Conservation (phyloP, 2,329 filamentous ascomycete species). For the Sphaerulina vaccinii region DNA sequence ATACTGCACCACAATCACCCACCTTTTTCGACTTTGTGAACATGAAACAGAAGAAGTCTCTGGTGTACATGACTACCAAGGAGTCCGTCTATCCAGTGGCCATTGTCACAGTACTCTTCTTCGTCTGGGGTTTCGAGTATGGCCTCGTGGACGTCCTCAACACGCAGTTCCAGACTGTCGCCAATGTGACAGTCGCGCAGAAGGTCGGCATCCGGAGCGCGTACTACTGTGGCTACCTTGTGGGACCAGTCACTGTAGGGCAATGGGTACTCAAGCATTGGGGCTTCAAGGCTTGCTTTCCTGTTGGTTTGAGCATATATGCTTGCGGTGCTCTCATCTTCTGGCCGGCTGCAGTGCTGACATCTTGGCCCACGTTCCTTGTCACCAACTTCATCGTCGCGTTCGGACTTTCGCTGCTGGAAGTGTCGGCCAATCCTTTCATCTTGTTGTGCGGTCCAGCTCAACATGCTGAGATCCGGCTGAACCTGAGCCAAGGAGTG, state of each 20-base stretch:
- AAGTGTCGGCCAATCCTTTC: slow-evolving; percentile 62
- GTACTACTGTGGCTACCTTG: slow-evolving; percentile 70
- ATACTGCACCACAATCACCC: slow-evolving; percentile 39
- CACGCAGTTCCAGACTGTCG: slow-evolving; percentile 62
- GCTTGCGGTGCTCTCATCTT: slow-evolving; percentile 62
- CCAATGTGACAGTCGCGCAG: slow-evolving; percentile 60
- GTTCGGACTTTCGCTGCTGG: slow-evolving; percentile 58
- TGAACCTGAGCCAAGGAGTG: slow-evolving; percentile 61
- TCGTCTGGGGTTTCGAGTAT: slow-evolving; percentile 89
- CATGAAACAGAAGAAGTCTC: slow-evolving; percentile 66
- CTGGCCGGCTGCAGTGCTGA: slow-evolving; percentile 64
- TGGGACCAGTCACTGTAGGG: slow-evolving; percentile 68
- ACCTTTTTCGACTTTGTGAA: slow-evolving; percentile 77
- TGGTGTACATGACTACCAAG: slow-evolving; percentile 61
- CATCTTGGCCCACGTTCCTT: slow-evolving; percentile 60
- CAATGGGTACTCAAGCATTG: slow-evolving; percentile 56
- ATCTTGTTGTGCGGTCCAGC: slow-evolving; percentile 61
- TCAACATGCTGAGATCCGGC: slow-evolving; percentile 58
- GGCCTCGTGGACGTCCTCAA: slow-evolving; percentile 83
- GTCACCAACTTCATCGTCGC: slow-evolving; percentile 64
- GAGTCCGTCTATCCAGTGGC: slow-evolving; percentile 71
- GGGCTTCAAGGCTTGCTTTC: slow-evolving; percentile 64
- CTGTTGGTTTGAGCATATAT: slow-evolving; percentile 60
- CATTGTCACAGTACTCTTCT: slow-evolving; percentile 77
- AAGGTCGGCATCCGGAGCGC: slow-evolving; percentile 66